phyloP scores from a whole-genome alignment of 169 alveolate species.

The Plasmodium sp. region DNA sequence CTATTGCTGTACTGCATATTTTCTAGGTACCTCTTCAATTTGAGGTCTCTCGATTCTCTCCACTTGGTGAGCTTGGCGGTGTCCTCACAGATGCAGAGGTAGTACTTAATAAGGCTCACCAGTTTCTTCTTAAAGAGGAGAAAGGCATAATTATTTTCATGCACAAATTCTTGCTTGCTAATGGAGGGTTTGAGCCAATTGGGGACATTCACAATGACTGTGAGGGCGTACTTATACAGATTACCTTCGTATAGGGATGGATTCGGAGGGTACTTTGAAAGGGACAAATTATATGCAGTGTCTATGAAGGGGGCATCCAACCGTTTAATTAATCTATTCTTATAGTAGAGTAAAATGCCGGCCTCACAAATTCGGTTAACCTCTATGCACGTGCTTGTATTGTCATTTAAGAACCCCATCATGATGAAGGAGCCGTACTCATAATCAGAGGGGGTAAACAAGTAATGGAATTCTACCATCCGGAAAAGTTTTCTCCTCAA shows the following conservation, averaged over 20 bases:
- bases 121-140: slow-evolving; percentile 86
- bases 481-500: slow-evolving; percentile 76
- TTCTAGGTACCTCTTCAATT: slow-evolving; percentile 38
- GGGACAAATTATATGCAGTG: slow-evolving; percentile 80
- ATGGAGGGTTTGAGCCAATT: slow-evolving; percentile 92
- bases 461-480: slow-evolving; percentile 86
- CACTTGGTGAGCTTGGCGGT: slow-evolving; percentile 79
- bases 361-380: slow-evolving; percentile 88
- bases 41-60: slow-evolving; percentile 75
- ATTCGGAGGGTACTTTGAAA: slow-evolving; percentile 79
- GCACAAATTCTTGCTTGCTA: slow-evolving; percentile 91
- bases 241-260: slow-evolving; percentile 76
- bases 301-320: slow-evolving; percentile 91
- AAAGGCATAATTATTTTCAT: slow-evolving; percentile 89
- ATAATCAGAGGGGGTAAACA: slow-evolving; percentile 90
- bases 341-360: slow-evolving; percentile 90
- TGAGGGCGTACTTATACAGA: slow-evolving; percentile 85
- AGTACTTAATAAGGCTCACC: slow-evolving; percentile 79
- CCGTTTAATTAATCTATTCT: slow-evolving; percentile 88
- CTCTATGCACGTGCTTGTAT: slow-evolving; percentile 60
- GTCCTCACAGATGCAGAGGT: slow-evolving; percentile 81
- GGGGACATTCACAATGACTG: slow-evolving; percentile 91
- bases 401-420: slow-evolving; percentile 89
- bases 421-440: slow-evolving; percentile 87
- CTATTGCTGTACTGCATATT: background rate